These are phyloP conservation scores for Pyrenochaeta sp. DNA, from an alignment of 2,329 filamentous ascomycete genomes.

Conservation along the genomic window DNA sequence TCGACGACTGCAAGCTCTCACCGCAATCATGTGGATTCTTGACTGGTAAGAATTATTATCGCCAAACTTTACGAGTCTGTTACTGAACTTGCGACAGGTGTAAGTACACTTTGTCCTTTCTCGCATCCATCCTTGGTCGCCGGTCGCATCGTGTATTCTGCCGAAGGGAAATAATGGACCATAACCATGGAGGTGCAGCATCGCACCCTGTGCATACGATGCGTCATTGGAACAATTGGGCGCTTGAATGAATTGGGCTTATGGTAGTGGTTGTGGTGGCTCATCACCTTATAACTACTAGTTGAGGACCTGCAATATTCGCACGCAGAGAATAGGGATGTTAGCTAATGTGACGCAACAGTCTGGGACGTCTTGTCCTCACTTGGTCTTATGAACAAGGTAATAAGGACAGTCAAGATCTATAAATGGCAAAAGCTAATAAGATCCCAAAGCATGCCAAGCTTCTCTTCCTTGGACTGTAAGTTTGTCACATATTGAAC, in stretches of 20 bases:
- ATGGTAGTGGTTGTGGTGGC: neutral
- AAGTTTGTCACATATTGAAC: neutral
- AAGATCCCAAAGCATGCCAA: conserved; percentile 66
- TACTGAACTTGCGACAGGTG: conserved; percentile 37
- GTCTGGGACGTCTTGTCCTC: conserved; percentile 91
- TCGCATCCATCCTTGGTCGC: conserved; percentile 2
- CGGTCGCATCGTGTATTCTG: no score
- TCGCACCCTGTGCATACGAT: no score
- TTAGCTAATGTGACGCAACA: conserved; percentile 44
- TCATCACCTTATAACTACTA: neutral
- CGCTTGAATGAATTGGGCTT: no score
- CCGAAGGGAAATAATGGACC: no score
- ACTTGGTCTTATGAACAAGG: conserved; percentile 87
- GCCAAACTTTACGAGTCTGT: neutral
- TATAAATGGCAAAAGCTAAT: conserved; percentile 11
- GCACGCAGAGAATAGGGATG: neutral
- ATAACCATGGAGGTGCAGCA: no score
- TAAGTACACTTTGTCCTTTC: conserved; percentile 30
- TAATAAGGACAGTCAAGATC: conserved; percentile 8
- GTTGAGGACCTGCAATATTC: neutral
- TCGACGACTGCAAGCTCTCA: neutral
- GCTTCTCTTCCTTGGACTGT: conserved; percentile 76
- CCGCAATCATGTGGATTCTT: conserved; percentile 79
- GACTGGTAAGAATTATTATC: conserved; percentile 71
- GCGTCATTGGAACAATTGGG: no score